Evolutionary conservation across 23 red algal species (phyloP).

Genomic region (Gracilaria gracilis): DNA sequence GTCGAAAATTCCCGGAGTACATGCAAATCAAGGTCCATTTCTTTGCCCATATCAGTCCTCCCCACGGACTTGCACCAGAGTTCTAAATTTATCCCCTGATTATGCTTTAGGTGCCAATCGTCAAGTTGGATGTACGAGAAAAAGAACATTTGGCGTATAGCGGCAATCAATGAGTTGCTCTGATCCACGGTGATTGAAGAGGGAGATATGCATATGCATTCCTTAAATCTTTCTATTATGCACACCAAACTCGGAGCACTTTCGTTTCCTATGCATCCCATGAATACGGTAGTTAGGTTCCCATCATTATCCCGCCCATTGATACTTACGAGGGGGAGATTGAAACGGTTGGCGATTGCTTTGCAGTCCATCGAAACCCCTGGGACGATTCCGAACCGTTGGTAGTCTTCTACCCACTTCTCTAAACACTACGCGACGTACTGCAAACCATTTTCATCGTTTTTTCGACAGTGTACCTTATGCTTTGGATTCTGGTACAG

Average conservation of each 20-base stretch:
- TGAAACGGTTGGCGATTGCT: neutral
- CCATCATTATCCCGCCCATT: constrained; percentile 26
- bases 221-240: neutral
- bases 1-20: neutral
- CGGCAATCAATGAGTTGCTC: neutral
- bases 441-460: neutral
- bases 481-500: too few species aligned
- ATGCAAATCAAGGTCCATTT: neutral
- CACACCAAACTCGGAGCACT: neutral
- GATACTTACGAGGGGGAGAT: neutral
- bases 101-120: neutral
- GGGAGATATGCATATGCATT: neutral
- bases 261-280: neutral
- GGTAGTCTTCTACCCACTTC: constrained; percentile 20
- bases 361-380: neutral
- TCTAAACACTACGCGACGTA: neutral
- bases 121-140: neutral
- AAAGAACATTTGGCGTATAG: neutral
- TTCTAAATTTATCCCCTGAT: neutral
- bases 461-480: too few species aligned
- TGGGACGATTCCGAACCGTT: neutral
- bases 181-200: neutral
- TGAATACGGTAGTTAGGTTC: neutral
- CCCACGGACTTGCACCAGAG: neutral
- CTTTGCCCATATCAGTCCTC: neutral